Evolutionary conservation across 371 early-diverging fungal genomes (phyloP), one percentile per base, ranked within the genome.

Genomic region (Mucor sp.): DNA sequence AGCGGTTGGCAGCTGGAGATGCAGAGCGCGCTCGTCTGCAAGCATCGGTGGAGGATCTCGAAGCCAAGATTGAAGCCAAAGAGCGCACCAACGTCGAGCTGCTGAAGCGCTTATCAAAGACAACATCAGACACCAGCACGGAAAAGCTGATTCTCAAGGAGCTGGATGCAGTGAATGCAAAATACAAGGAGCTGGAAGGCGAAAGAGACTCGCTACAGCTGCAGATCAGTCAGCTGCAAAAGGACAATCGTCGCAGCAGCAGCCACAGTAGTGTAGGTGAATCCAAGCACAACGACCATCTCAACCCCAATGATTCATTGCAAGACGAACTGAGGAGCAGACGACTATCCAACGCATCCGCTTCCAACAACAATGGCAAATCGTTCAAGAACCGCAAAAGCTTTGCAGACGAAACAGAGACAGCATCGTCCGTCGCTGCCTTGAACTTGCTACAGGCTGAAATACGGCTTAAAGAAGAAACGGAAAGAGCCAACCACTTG

Each of bases 391-490:
- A 74, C 53, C 70, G 75, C 17, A 73, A 67, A 33, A 77, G 78
- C 30, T 63, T 77, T 28, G 77, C 72, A 4, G 72, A 75, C 7
- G 80, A 80, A 66, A 74, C 71, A 19, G 77, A 77, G 58, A 75
- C 72, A 6, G 44, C 70, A 8, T 60, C 71, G 30, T 75, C 78
- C 2, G 37, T 63, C 2, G 65, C 72, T 58, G 76, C 78, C 12
- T 41, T 68, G 17, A 53, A 67, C 4, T 48, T 72, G 15, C 15
- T 68, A 14, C 68, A 72, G 43, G 23, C 72, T 12, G 62, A 72
- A 28, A 27, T 56, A 12, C 35, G 53, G 0, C 50, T 61, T 0
- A 67, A 66, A 21, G 67, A 74, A 37, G 70, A 69, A 55, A 27
- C 67, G 0, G 70, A 64, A 9, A 23, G 70, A 28, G 70, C 70